Evolutionary conservation across 257 asterid species (phyloP).

Genomic region (Nicotiana tomentosiformis): DNA sequence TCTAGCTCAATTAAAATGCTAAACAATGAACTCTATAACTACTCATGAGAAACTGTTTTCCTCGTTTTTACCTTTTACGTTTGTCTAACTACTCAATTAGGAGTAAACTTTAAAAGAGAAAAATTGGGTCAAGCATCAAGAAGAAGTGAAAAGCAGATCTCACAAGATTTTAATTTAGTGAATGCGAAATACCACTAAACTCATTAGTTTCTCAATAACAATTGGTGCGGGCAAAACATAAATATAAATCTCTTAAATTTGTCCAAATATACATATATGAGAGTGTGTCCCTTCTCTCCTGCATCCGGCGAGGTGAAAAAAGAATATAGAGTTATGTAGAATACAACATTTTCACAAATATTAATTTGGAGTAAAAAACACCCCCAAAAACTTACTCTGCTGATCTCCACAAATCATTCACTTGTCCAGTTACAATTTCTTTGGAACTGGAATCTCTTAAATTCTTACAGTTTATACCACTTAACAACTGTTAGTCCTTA

Average conservation of each 20-base stretch:
- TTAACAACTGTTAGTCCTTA: slow-evolving; percentile 19
- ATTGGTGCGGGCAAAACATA: neutral
- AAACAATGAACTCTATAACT: too few relatives aligned
- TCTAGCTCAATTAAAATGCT: too few relatives aligned
- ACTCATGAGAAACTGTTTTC: too few relatives aligned
- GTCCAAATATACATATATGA: neutral
- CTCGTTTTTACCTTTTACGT: too few relatives aligned
- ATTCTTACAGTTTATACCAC: neutral
- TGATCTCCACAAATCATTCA: neutral
- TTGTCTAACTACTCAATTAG: too few relatives aligned
- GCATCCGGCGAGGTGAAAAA: neutral
- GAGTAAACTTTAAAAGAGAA: too few relatives aligned
- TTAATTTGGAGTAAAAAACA: neutral
- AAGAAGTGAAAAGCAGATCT: neutral
- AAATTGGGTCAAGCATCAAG: neutral
- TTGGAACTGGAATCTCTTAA: neutral
- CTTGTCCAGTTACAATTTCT: neutral
- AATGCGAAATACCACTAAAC: neutral
- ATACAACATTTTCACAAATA: neutral
- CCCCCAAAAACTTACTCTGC: neutral
- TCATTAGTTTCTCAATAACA: neutral
- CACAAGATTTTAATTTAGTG: neutral
- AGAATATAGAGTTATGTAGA: neutral
- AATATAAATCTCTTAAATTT: neutral
- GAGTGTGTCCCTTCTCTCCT: neutral